phyloP scores from a whole-genome alignment of 2,329 filamentous ascomycete genomes.

The Fusarium virguliforme region DNA sequence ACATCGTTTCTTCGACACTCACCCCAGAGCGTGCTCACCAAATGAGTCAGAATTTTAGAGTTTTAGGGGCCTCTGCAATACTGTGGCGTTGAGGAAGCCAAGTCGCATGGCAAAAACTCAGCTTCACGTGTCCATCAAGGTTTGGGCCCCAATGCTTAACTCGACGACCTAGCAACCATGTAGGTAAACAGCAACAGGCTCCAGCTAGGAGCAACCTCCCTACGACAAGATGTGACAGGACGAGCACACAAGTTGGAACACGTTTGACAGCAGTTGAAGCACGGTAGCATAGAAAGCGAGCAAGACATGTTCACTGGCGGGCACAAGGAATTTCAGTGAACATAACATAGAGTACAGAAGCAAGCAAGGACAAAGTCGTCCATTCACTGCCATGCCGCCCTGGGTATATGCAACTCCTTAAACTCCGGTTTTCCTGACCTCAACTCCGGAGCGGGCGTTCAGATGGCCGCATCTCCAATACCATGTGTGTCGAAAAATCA shows the following conservation, averaged over 20 bases:
- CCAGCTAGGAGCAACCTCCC: neutral
- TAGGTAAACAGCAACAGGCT: neutral
- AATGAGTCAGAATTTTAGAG: neutral
- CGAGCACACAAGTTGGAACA: neutral
- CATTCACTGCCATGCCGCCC: neutral
- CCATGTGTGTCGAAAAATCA: neutral
- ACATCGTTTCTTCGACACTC: neutral
- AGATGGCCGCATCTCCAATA: slow-evolving; percentile 1
- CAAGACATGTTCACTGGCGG: neutral
- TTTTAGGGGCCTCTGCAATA: neutral
- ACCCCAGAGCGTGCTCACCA: neutral
- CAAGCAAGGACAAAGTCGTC: neutral
- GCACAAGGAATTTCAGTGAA: neutral
- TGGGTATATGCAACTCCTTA: neutral
- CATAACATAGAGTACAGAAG: neutral
- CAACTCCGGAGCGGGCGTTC: slow-evolving; percentile 2
- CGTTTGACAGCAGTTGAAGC: no score
- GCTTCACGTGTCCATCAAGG: neutral
- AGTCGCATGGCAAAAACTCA: neutral
- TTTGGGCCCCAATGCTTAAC: neutral
- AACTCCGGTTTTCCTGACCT: neutral
- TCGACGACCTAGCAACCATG: neutral
- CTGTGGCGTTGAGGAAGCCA: neutral
- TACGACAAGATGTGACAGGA: neutral
- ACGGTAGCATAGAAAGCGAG: no score